Percentiles rank a stretch among this genome's conserved stretches.
phyloP scores from a whole-genome alignment of 2,329 filamentous ascomycete species.

The Claviceps purpurea region DNA sequence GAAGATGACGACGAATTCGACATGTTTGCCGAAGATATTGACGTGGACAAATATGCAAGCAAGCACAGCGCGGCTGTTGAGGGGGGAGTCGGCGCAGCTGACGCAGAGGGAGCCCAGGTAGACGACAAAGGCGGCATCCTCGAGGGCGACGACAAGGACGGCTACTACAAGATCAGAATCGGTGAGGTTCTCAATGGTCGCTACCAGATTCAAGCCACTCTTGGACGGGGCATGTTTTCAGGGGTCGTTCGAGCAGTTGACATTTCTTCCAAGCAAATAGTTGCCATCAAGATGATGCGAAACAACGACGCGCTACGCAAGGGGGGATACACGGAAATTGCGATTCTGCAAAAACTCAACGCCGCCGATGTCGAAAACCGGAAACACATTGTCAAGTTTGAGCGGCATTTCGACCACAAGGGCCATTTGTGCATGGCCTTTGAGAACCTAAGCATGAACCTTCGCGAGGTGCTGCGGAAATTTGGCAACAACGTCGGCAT shows the following conservation, averaged over 20 bases:
- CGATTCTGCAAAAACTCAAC: slow-evolving; percentile 78
- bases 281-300: slow-evolving; percentile 95
- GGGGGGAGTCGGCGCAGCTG: slow-evolving; percentile 20
- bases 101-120: slow-evolving; percentile 37
- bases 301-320: slow-evolving; percentile 90
- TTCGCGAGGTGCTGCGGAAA: slow-evolving; percentile 89
- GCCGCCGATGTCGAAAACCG: slow-evolving; percentile 76
- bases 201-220: slow-evolving; percentile 75
- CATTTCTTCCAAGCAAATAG: slow-evolving; percentile 57
- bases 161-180: slow-evolving; percentile 89
- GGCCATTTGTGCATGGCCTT: slow-evolving; percentile 94
- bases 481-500: slow-evolving; percentile 91
- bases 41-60: slow-evolving; percentile 50
- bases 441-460: slow-evolving; percentile 84
- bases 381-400: slow-evolving; percentile 81
- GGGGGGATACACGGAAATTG: slow-evolving; percentile 87
- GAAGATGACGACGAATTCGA: slow-evolving; percentile 63
- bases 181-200: slow-evolving; percentile 81
- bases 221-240: slow-evolving; percentile 94
- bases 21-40: slow-evolving; percentile 80
- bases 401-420: slow-evolving; percentile 84
- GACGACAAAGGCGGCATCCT: slow-evolving; percentile 64
- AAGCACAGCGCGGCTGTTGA: slow-evolving; percentile 29
- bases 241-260: slow-evolving; percentile 85
- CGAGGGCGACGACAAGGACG: slow-evolving; percentile 87